Percentiles rank a stretch among this genome's conserved stretches.
phyloP scores from a whole-genome alignment of 2,329 filamentous ascomycete species.

The Cladosporium phlei region DNA sequence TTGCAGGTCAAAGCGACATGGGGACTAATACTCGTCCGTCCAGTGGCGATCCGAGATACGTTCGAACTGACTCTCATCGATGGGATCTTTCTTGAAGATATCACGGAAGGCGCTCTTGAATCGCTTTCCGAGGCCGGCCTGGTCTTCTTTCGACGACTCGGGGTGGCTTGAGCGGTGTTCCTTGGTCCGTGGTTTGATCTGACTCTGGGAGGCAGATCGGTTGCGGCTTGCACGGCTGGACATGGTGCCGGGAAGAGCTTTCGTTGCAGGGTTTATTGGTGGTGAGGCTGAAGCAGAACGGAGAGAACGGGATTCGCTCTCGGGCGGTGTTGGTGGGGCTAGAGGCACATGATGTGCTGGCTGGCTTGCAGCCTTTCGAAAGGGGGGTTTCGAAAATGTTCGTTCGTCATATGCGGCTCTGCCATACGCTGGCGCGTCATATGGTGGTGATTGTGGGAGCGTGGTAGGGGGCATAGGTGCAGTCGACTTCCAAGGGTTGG shows the following conservation, averaged over 20 bases:
- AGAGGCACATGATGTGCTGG: background rate
- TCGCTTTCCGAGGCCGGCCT: slow-evolving; percentile 17
- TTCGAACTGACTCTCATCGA: slow-evolving; percentile 24
- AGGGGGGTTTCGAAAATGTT: background rate
- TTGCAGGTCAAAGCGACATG: too few species aligned
- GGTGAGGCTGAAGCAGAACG: slow-evolving; percentile 1
- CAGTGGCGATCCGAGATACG: slow-evolving; percentile 27
- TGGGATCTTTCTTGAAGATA: slow-evolving; percentile 24
- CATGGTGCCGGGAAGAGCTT: slow-evolving; percentile 24
- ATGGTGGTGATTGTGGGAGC: background rate
- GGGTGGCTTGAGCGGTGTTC: background rate
- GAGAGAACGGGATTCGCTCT: background rate
- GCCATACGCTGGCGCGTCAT: background rate
- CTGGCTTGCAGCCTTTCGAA: background rate
- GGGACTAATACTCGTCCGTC: slow-evolving; percentile 24
- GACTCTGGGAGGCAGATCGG: background rate
- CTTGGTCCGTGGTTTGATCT: background rate
- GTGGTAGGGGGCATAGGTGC: background rate
- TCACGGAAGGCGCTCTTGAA: slow-evolving; percentile 23
- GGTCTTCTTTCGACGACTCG: background rate
- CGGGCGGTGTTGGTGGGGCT: slow-evolving; percentile 2
- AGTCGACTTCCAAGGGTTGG: background rate
- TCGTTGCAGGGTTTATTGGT: background rate
- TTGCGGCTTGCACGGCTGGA: slow-evolving; percentile 14
- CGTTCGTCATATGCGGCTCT: background rate